A percentile compares a stretch with the other conserved stretches of the same genome.
Evolutionary conservation across 1,284 basidiomycete species (phyloP).

Genomic region (Irpex sp.): DNA sequence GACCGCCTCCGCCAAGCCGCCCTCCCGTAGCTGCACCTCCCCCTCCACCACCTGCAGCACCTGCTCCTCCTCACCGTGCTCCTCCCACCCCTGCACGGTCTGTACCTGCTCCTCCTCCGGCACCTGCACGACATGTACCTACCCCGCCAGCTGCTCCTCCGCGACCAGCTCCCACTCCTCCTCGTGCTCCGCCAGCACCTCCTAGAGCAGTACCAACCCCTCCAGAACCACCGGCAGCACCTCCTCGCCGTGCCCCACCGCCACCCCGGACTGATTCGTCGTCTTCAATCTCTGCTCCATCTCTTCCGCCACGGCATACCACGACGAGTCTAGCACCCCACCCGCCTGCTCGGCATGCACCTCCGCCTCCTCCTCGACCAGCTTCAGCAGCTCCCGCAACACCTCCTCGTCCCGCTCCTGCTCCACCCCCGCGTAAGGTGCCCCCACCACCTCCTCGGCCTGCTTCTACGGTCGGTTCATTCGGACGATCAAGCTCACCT

Average conservation of each 20-base stretch:
- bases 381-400: slow-evolving; percentile 32
- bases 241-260: slow-evolving; percentile 34
- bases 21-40: slow-evolving; percentile 17
- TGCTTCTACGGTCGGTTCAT: slow-evolving; percentile 13
- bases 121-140: slow-evolving; percentile 21
- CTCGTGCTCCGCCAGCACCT: slow-evolving; percentile 23
- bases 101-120: slow-evolving; percentile 31
- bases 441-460: slow-evolving; percentile 32
- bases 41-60: slow-evolving; percentile 18
- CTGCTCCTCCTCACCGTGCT: slow-evolving; percentile 31
- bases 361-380: slow-evolving; percentile 25
- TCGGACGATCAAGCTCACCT: slow-evolving; percentile 18
- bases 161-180: slow-evolving; percentile 19
- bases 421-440: slow-evolving; percentile 34
- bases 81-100: slow-evolving; percentile 27
- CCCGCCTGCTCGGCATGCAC: slow-evolving; percentile 23
- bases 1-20: slow-evolving; percentile 22
- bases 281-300: slow-evolving; percentile 20
- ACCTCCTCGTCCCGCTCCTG: slow-evolving; percentile 34
- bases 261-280: slow-evolving; percentile 23
- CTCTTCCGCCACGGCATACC: slow-evolving; percentile 25
- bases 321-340: slow-evolving; percentile 22
- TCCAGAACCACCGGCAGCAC: slow-evolving; percentile 23
- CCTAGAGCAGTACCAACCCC: slow-evolving; percentile 31
- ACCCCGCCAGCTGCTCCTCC: slow-evolving; percentile 23